Evolutionary conservation across 2,329 filamentous ascomycete species (phyloP).

Genomic region (Clarireedia homoeocarpa): DNA sequence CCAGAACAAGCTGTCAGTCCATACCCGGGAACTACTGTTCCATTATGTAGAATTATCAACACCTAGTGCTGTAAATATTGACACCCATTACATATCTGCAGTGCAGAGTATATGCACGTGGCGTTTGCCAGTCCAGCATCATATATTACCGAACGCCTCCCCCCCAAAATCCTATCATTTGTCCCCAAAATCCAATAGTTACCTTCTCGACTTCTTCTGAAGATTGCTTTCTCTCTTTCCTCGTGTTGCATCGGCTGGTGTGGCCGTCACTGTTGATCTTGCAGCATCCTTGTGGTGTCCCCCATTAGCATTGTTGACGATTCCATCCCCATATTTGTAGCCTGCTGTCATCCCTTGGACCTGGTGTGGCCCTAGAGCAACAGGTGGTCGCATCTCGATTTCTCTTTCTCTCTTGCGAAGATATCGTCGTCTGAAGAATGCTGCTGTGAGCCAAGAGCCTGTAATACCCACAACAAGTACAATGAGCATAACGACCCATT

Average conservation of each 20-base stretch:
- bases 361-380: conserved; percentile 32
- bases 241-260: conserved; percentile 10
- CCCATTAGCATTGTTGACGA: conserved; percentile 8
- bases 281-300: conserved; percentile 16
- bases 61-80: conserved; percentile 3
- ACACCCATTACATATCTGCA: conserved; percentile 2
- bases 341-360: conserved; percentile 25
- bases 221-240: conserved; percentile 17
- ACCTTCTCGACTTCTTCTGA: conserved; percentile 14
- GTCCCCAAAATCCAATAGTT: background rate
- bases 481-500: conserved; percentile 78
- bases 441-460: conserved; percentile 57
- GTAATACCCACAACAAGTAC: conserved; percentile 63
- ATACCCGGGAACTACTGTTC: background rate
- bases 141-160: background rate
- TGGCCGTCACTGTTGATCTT: conserved; percentile 4
- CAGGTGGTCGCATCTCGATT: conserved; percentile 30
- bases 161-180: background rate
- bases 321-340: conserved; percentile 18
- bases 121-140: background rate
- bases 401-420: conserved; percentile 57
- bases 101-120: background rate
- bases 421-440: conserved; percentile 67
- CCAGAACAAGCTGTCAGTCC: background rate
- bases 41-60: background rate